Evolutionary conservation across 371 early-diverging fungal species (phyloP).

Genomic region (Gilbertella persicaria): DNA sequence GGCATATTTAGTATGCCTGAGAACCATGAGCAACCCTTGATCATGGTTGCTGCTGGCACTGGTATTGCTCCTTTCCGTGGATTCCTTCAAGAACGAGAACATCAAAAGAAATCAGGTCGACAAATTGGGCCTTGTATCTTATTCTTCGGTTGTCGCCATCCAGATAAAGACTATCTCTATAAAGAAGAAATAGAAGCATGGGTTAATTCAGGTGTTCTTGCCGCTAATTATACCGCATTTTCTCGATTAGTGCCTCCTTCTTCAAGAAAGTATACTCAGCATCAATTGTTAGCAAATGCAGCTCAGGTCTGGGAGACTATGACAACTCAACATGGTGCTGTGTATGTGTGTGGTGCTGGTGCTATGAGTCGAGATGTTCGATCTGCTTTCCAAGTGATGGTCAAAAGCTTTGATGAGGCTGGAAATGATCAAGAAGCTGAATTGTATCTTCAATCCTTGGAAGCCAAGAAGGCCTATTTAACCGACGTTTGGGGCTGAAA

Average conservation of each 20-base stretch:
- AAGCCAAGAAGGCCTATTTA: constrained; percentile 29
- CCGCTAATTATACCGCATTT: constrained; percentile 64
- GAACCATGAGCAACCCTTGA: constrained; percentile 37
- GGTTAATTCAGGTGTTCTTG: constrained; percentile 46
- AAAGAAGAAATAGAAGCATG: constrained; percentile 60
- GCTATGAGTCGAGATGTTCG: constrained; percentile 48
- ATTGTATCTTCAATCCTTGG: constrained; percentile 15
- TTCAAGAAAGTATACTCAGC: constrained; percentile 41
- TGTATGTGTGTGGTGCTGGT: constrained; percentile 45
- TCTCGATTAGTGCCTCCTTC: constrained; percentile 48
- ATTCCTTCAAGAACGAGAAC: constrained; percentile 55
- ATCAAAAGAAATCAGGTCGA: constrained; percentile 20
- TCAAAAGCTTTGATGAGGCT: constrained; percentile 33
- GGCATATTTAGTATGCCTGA: constrained; percentile 37
- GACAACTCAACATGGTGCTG: constrained; percentile 21
- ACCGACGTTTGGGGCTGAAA: constrained; percentile 49
- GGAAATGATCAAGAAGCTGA: constrained; percentile 31
- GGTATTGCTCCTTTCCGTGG: constrained; percentile 90
- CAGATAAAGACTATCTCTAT: constrained; percentile 73
- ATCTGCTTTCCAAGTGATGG: constrained; percentile 26
- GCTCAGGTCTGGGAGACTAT: constrained; percentile 30
- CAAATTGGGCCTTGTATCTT: constrained; percentile 37
- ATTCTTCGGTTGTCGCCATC: constrained; percentile 82
- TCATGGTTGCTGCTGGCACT: constrained; percentile 70
- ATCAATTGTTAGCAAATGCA: constrained; percentile 38